A percentile compares a stretch with the other conserved stretches of the same genome.
These are phyloP conservation scores for Scytalidium lignicola DNA, from an alignment of 2,329 filamentous ascomycete species.

Conservation along the genomic window DNA sequence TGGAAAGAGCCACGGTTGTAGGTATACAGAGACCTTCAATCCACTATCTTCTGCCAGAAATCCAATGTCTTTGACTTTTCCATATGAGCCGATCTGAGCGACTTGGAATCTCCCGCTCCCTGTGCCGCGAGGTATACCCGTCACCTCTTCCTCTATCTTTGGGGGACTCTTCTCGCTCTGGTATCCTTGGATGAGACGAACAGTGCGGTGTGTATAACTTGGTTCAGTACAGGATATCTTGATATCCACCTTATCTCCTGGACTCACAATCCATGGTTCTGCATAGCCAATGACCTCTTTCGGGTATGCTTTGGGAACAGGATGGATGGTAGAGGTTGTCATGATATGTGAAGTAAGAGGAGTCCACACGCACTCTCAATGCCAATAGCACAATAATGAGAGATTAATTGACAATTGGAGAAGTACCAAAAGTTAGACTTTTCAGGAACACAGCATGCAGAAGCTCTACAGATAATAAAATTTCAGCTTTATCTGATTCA, in stretches of 20 bases:
- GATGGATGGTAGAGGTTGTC: no score
- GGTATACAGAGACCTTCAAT: constrained; percentile 7
- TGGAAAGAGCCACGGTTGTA: background rate
- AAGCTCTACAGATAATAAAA: no score
- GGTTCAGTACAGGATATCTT: constrained; percentile 2
- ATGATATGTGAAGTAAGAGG: no score
- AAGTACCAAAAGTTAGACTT: no score
- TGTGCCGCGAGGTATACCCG: background rate
- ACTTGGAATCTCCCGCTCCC: background rate
- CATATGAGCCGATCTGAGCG: background rate
- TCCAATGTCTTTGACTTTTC: background rate
- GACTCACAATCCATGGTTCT: constrained; percentile 17
- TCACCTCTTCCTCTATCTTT: background rate
- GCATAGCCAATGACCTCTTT: constrained; percentile 17
- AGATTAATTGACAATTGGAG: no score
- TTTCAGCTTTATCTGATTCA: no score
- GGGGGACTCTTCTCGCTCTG: background rate
- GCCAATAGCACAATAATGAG: no score
- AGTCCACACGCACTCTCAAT: no score
- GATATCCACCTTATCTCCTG: constrained; percentile 14
- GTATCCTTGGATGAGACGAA: background rate
- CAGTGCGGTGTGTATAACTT: background rate
- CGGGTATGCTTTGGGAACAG: background rate
- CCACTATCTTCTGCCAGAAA: background rate
- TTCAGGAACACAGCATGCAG: no score